Evolutionary conservation across 2,329 filamentous ascomycete species (phyloP), one percentile per base, ranked within the genome.

Genomic region (Pseudogymnoascus sp.): DNA sequence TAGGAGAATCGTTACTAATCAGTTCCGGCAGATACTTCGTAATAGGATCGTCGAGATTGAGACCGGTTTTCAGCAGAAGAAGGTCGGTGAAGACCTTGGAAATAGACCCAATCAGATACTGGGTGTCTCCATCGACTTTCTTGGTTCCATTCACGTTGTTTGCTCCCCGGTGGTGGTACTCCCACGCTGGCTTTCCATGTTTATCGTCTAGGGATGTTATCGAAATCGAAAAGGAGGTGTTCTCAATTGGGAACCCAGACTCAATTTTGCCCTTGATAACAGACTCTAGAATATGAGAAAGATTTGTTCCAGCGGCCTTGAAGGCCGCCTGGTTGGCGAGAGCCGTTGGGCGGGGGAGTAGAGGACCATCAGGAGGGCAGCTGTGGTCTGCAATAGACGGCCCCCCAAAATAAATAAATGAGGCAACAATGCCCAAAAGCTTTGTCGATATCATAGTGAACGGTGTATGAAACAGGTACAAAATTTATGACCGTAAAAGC

Each of bases 41-140:
- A 57, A 77, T 72, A 3, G 74, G 73, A 5, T 73, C 69, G 37
- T 73, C 71, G 69, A 74, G 76, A 61, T 76, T 72, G 8, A 69
- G 67, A 11, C 40, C 41, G 11, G 44, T 24, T 37, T 61, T 36
- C 11, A 78, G 68, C 63, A 74, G 74, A 5, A 70, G 70, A 59
- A 74, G 75, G 3, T 77, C 70, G 4, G 73, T 76, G 63, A 76
- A 74, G 7, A 76, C 65, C 65, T 79, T 79, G 13, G 75, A 75
- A 17, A 79, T 67, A 63, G 77, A 78, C 10, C 70, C 73, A 5
- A 75, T 65, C 1, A 71, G 67, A 66, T 74, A 80, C 26, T 75
- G 66, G 0, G 70, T 74, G 50, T 77, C 65, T 1, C 60, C 60
- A 9, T 44, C 36, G 11, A 61, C 60, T 11, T 26, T 37, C 8